Evolutionary conservation across 805 yeast genomes (phyloP), one percentile per base, ranked within the genome.

Genomic region (Yarrowia bubula): DNA sequence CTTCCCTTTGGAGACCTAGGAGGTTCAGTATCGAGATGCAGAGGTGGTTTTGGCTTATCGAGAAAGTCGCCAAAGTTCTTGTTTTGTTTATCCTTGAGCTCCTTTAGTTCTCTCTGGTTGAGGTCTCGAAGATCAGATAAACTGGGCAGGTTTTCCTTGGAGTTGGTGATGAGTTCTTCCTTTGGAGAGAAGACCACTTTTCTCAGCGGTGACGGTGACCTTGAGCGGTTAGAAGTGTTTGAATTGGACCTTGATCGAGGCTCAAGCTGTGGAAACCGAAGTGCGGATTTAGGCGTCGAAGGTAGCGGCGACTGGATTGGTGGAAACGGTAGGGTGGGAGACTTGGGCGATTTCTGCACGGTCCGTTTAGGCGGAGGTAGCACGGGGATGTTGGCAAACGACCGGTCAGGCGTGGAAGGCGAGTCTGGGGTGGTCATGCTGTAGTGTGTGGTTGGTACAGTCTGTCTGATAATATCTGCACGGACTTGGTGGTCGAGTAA

Each of bases 341-440:
- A 38, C 37, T 53, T 38, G 22, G 43, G 46, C 7, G 61, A 22
- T 8, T 17, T 42, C 15, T 42, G 47, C 14, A 8, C 31, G 11
- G 43, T 28, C 4, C 47, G 14, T 8, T 15, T 15, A 3, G 61
- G 61, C 1, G 61, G 61, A 9, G 61, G 47, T 1, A 55, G 47
- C 11, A 55, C 61, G 13, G 61, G 61, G 11, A 55, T 41, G 61
- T 55, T 55, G 22, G 15, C 61, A 32, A 55, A 55, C 31, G 61
- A 55, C 37, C 47, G 9, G 17, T 55, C 61, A 7, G 61, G 47
- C 10, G 61, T 39, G 17, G 46, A 15, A 7, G 61, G 61, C 4
- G 57, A 37, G 31, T 38, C 60, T 9, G 60, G 37, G 8, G 42
- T 9, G 6, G 42, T 9, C 55, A 48, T 48, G 14, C 11, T 6